Evolutionary conservation across 2,329 filamentous ascomycete species (phyloP), one percentile per base, ranked within the genome.

Genomic region (Monilinia polystroma): DNA sequence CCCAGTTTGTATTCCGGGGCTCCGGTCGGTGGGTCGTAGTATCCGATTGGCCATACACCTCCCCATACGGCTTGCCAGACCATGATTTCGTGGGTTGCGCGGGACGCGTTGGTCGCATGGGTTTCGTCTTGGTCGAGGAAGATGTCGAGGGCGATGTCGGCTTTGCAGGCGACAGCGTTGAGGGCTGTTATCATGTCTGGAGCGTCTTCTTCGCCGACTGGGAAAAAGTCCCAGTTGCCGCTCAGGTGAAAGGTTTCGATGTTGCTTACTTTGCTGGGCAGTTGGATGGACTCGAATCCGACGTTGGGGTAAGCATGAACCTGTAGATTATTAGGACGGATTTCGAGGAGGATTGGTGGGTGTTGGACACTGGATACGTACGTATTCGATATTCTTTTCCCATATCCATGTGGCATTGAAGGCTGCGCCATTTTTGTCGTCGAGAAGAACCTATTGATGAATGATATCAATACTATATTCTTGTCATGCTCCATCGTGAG

Each of bases 181-280:
- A 65, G 63, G 11, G 55, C 63, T 1, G 23, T 20, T 23, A 45
- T 65, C 41, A 20, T 51, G 12, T 65, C 11, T 10, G 54, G 2
- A 12, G 63, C 43, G 23, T 35, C 20, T 8, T 45, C 29, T 3
- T 35, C 12, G 11, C 32, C 43, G 4, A 53, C 54, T 16, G 63
- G 63, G 11, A 38, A 59, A 6, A 60, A 5, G 45, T 54, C 41
- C 63, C 63, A 65, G 43, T 43, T 66, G 20, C 60, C 69, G 59
- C 67, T 69, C n/a, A 63, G 35, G 16, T 64, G 59, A 63, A 69
- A 65, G 5, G 64, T 38, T 23, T 66, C 53, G 55, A 66, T 45
- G 41, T 68, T 68, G 66, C 59, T 66, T n/a, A 65, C 14, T 38
- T 14, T 7, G 2, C 54, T 60, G 54, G 63, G 63, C 4, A 65